Base-by-base conservation (phyloP, 2,329 filamentous ascomycete species). In the Calonectria ilicicola region DNA sequence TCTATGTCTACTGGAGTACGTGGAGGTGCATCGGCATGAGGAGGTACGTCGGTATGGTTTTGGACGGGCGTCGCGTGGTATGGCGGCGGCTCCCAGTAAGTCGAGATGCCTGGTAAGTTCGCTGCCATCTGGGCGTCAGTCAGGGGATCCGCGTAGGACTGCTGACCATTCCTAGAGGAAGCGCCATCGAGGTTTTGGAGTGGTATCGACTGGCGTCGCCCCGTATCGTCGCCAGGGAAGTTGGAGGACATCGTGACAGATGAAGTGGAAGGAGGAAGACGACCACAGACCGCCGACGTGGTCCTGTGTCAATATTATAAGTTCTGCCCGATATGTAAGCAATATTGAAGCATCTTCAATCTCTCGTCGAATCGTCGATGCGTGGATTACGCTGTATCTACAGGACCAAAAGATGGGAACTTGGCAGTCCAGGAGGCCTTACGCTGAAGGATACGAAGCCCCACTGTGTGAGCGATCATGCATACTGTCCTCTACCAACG, bases 171-270 rank as follows among this genome's bases (percentile, higher is more conserved):
- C 32, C 74, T 71, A 38, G 72, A 72, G 32, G 75, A 70, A 15
- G 77, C 66, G 38, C 75, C 74, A 67, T 83, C 81, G 42, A 94
- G 86, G 78, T 93, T 90, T 83, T 92, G 92, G 71, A 96, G 86
- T 72, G 93, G 93, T 84, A 97, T 96, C 74, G 93, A 92, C 79
- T 76, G 81, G 66, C 77, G 80, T 70, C 77, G 79, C 64, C 70
- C 71, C 68, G 77, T 72, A 72, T 77, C 76, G 76, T 76, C 76
- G 56, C 80, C 79, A 49, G 76, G 77, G 67, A 71, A 70, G 63
- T 80, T 73, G 35, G 81, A 81, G 72, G 82, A 79, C 83, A 84
- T 84, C 62, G 72, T 70, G 70, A 64, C 38, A 23, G 63, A 67
- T 72, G 40, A 70, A 62, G 38, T 42, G 62, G 60, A 32, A 47